Base-by-base conservation (phyloP, 139 green algal genomes). In the Coelastrella sp. region DNA sequence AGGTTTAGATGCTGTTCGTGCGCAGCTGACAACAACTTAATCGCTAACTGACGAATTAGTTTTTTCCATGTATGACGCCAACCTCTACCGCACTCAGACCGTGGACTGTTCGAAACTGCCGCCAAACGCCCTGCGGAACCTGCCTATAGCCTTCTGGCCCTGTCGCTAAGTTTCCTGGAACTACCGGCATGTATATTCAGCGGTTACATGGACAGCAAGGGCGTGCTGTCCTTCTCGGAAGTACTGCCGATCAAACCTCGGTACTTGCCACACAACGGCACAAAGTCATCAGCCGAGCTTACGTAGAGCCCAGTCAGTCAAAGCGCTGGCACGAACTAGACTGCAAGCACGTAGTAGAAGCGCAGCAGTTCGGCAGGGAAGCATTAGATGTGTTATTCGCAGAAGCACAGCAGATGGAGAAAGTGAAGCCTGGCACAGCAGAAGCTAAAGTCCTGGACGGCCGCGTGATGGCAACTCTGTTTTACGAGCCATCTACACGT, bases 401-500 rank as follows among this genome's bases (percentile, higher is more conserved):
- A 8, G 94, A 97, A 84, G 96, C 97, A 10, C 77, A 94, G 16
- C 90, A 96, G 64, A 99, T 99, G 97, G 96, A 97, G 83, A 84
- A 93, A 59, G 85, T 96, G 47, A 73, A 75, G 20, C 64, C 59
- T 3, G 66, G 94, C 20, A 96, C 93, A 4, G 91, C 93, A 7
- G 96, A 95, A 60, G 92, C 95, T 0, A 90, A 90, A 19, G 89
- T 97, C 91, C 93, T 99, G 61, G 91, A 97, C 17, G 98, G 97
- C 32, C 96, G 96, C 85, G 94, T 99, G 8, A 99, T 99, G 98
- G 96, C 97, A 23, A 99, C 98, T 3, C 95, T 99, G 7, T 99
- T 99, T 91, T 99, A 99, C 92, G 98, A 99, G 95, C 98, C 98
- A 13, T 99, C 98, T 54, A 99, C 98, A 7, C 96, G 98, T 65